Evolutionary conservation across 352 stramenopile genomes (phyloP), one percentile per base, ranked within the genome.

Genomic region (Paralagenidium karlingii): DNA sequence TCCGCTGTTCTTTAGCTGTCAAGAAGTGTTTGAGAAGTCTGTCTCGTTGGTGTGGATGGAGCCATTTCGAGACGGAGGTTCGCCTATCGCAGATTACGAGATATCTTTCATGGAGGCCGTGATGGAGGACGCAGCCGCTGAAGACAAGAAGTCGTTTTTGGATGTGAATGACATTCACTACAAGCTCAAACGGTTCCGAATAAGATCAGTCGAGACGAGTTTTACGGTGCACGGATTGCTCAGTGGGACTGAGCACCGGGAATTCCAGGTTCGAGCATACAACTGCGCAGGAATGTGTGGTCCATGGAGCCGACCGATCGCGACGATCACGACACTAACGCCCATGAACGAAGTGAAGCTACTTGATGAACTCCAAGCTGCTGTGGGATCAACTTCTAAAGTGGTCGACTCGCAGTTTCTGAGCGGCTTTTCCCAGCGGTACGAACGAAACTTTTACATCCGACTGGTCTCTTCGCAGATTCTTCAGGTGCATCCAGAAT

Each of bases 341-440:
- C 68, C 70, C 19, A 67, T 67, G 11, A 84, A 67, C 25, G 71
- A 84, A 26, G 70, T 68, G 36, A 67, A 63, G 27, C 40, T 87
- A 21, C 54, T 89, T 13, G 69, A 85, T n/a, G 76, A 89, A 19
- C 42, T 89, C 0, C 69, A 89, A 34, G 68, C 70, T 31, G 76
- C 73, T n/a, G 69, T 89, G 8, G 84, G 85, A 44, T 71, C 71
- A 9, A 54, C 55, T n/a, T 58, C 65, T 1, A 66, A 58, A 7
- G 64, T 75, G 12, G 60, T 89, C 11, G 76, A 89, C 38, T 89
- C 76, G 1, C 53, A 63, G 18, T 85, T 89, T 49, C 53, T 86
- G 43, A 89, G 71, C 36, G 73, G 73, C 0, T 89, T 89, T 37
- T 77, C 82, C 59, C 76, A 89, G 45, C 67, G 76, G 0, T 89